Conservation (phyloP, 768 basidiomycete species). For the Rhizopogon vulgaris region DNA sequence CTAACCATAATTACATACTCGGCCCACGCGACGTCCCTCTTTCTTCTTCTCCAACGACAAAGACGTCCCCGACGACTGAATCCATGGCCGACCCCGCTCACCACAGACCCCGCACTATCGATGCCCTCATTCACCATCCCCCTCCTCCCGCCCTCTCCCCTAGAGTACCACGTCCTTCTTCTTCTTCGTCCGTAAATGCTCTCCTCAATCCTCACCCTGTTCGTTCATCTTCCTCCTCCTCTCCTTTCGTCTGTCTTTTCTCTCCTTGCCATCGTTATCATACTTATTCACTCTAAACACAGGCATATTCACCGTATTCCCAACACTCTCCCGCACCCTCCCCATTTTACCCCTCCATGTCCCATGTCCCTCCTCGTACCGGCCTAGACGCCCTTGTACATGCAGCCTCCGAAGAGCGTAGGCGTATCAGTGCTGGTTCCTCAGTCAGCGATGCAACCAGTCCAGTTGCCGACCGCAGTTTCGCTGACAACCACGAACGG, state of each 20-base stretch:
- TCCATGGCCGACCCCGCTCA: neutral
- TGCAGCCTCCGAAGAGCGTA: slow-evolving; percentile 62
- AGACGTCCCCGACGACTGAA: neutral
- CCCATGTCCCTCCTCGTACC: slow-evolving; percentile 13
- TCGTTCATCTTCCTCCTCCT: neutral
- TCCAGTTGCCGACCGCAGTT: slow-evolving; percentile 19
- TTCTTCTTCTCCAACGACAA: neutral
- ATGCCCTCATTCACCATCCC: slow-evolving; percentile 13
- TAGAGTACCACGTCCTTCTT: slow-evolving; percentile 8
- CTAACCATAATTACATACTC: neutral
- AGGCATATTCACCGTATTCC: neutral
- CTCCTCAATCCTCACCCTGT: slow-evolving; percentile 3
- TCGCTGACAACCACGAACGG: too few species aligned
- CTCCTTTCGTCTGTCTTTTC: slow-evolving; percentile 1
- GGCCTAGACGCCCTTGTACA: slow-evolving; percentile 66
- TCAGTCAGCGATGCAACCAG: slow-evolving; percentile 1
- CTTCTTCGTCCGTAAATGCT: slow-evolving; percentile 8
- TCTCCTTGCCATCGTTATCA: neutral
- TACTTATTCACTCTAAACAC: neutral
- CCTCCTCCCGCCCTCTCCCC: neutral
- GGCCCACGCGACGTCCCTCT: neutral
- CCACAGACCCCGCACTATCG: slow-evolving; percentile 13
- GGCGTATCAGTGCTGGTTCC: slow-evolving; percentile 34
- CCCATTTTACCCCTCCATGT: slow-evolving; percentile 5
- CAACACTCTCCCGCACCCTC: neutral